These are phyloP conservation scores for Pseudocercospora eumusae DNA, from an alignment of 2,329 filamentous ascomycete genomes.

Conservation along the genomic window DNA sequence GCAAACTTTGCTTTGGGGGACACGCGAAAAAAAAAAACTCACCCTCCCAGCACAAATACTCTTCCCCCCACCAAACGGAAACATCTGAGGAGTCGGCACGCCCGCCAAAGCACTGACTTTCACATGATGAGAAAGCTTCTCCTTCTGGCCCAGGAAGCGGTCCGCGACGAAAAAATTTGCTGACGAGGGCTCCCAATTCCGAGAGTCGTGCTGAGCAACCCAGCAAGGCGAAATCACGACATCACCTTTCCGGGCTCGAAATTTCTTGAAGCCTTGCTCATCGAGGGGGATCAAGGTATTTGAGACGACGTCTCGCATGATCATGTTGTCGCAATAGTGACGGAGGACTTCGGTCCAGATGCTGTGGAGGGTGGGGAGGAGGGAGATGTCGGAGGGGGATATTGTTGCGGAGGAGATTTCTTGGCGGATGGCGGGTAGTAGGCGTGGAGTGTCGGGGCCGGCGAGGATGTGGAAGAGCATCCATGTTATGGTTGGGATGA, in stretches of 20 bases:
- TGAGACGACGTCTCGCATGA: slow-evolving; percentile 35
- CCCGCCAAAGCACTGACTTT: slow-evolving; percentile 30
- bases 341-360: slow-evolving; percentile 40
- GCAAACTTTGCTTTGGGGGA: too few relatives aligned
- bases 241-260: slow-evolving; percentile 30
- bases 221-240: slow-evolving; percentile 37
- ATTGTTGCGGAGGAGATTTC: slow-evolving; percentile 32
- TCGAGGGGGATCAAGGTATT: slow-evolving; percentile 35
- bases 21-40: not conserved
- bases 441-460: slow-evolving; percentile 27
- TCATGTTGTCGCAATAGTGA: slow-evolving; percentile 37
- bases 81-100: slow-evolving; percentile 34
- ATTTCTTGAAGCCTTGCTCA: slow-evolving; percentile 29
- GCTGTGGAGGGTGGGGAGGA: slow-evolving; percentile 39
- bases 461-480: slow-evolving; percentile 39
- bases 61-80: slow-evolving; percentile 38
- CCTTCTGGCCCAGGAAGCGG: slow-evolving; percentile 33
- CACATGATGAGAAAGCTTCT: slow-evolving; percentile 33
- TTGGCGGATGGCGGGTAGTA: slow-evolving; percentile 31
- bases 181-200: slow-evolving; percentile 23
- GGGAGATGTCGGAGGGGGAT: slow-evolving; percentile 30
- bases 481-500: slow-evolving; percentile 39
- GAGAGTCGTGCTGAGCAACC: slow-evolving; percentile 35
- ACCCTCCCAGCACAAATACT: slow-evolving; percentile 33
- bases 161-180: slow-evolving; percentile 33